phyloP scores from a whole-genome alignment of 192 early-diverging fungal species.

The Coemansia sp. region DNA sequence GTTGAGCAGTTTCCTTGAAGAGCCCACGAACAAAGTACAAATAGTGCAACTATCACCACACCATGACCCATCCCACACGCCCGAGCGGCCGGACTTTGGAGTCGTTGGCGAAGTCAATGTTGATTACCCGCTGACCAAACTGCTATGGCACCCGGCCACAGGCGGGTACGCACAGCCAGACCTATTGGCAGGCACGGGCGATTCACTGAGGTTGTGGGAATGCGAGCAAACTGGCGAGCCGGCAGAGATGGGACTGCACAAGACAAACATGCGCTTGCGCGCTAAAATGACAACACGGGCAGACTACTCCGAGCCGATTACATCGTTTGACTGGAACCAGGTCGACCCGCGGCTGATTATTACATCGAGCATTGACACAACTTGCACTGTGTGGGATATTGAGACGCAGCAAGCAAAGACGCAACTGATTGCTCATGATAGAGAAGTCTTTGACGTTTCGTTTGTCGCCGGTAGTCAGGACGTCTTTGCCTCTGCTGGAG shows the following conservation, averaged over 20 bases:
- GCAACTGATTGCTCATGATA: constrained; percentile 98
- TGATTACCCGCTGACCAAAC: constrained; percentile 89
- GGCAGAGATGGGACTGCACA: constrained; percentile 35
- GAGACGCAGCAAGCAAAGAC: constrained; percentile 96
- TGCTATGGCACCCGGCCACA: constrained; percentile 82
- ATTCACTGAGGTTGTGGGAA: constrained; percentile 90
- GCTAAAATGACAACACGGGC: constrained; percentile 59
- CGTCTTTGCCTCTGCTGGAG: constrained; percentile 97
- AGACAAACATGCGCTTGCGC: constrained; percentile 32
- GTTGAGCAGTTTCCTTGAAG: constrained; percentile 78
- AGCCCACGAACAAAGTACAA: constrained; percentile 63
- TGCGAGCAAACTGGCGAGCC: constrained; percentile 59
- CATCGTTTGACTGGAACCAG: constrained; percentile 98
- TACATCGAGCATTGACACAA: constrained; percentile 96
- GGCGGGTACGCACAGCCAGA: constrained; percentile 55
- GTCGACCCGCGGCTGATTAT: constrained; percentile 82
- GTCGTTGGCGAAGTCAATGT: constrained; percentile 75
- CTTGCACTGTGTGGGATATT: constrained; percentile 99
- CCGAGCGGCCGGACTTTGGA: constrained; percentile 67
- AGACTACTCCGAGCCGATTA: constrained; percentile 87
- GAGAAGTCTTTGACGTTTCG: constrained; percentile 97
- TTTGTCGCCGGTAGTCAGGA: constrained; percentile 82
- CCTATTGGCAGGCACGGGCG: constrained; percentile 85
- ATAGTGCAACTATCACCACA: constrained; percentile 53
- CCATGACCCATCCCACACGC: constrained; percentile 42